Conservation (phyloP, 2,329 filamentous ascomycete genomes). For the Chaetomium sp. region DNA sequence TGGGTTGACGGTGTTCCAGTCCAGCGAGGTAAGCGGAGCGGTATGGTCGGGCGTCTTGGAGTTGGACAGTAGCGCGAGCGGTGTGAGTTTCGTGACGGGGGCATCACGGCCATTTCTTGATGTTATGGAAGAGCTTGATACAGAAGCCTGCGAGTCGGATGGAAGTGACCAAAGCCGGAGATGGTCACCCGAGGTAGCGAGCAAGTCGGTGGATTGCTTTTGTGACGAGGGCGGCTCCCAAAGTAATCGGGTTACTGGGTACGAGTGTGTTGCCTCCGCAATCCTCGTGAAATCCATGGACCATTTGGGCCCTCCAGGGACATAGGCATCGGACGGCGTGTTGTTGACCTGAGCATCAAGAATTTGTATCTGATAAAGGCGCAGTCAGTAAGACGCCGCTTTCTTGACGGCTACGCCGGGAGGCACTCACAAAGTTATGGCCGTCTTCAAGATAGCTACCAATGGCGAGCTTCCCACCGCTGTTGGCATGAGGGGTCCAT, state of each 20-base stretch:
- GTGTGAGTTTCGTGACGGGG: slow-evolving; percentile 73
- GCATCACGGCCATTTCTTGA: slow-evolving; percentile 52
- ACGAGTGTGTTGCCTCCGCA: slow-evolving; percentile 95
- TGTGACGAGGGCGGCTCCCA: slow-evolving; percentile 95
- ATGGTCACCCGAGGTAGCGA: slow-evolving; percentile 93
- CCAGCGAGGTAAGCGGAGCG: slow-evolving; percentile 87
- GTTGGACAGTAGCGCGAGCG: slow-evolving; percentile 87
- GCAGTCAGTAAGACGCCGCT: slow-evolving; percentile 5
- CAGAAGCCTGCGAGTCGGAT: slow-evolving; percentile 47
- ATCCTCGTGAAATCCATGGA: slow-evolving; percentile 87
- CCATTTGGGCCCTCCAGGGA: slow-evolving; percentile 64
- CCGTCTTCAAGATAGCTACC: slow-evolving; percentile 97
- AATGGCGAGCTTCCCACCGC: slow-evolving; percentile 86
- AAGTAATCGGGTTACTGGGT: slow-evolving; percentile 87
- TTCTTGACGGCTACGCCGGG: too few relatives aligned
- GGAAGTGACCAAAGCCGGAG: slow-evolving; percentile 90
- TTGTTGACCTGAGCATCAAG: slow-evolving; percentile 76
- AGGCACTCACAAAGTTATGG: slow-evolving; percentile 77
- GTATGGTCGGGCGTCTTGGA: slow-evolving; percentile 98
- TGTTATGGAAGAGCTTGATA: slow-evolving; percentile 61
- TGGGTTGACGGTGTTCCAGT: slow-evolving; percentile 96
- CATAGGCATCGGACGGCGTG: slow-evolving; percentile 61
- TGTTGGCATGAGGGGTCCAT: slow-evolving; percentile 75
- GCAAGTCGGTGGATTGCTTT: slow-evolving; percentile 89
- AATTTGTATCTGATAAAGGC: slow-evolving; percentile 74